Evolutionary conservation across 2,329 filamentous ascomycete genomes (phyloP), one percentile per base, ranked within the genome.

Genomic region (Boeremia exigua): DNA sequence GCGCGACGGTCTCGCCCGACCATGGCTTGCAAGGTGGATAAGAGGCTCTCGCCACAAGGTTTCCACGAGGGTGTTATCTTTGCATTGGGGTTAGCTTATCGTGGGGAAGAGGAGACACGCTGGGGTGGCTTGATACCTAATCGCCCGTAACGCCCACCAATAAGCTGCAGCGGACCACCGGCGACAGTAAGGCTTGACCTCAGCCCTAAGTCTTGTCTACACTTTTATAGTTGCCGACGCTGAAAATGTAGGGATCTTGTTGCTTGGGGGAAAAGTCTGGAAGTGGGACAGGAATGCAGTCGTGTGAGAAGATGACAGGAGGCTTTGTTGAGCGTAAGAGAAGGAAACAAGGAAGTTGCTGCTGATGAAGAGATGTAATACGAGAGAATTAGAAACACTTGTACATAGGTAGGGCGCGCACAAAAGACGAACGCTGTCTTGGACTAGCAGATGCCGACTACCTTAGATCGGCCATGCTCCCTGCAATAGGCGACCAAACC

Each of bases 41-140:
- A 11, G 25, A 32, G 29, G 23, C 25, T 32, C 34, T 29, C 40
- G 40, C 36, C n/a, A 49, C 52, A 40, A 37, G 33, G 33, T 14
- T 7, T 29, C 38, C 17, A 39, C 45, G 43, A 17, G 44, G 37
- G 37, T 37, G 34, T 46, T 55, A 55, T 55, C 53, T 45, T 38
- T 55, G 32, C 37, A 27, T 44, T 55, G 39, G 45, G 52, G 14
- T 34, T 46, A 55, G 46, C 53, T 50, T 50, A 55, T 55, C 53
- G 53, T 30, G 53, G 53, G 40, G 53, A 27, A 40, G 10, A 37
- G 43, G 46, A 33, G 45, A 33, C 19, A 6, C 2, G 15, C 39
- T 4, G 40, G 17, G 46, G 52, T 44, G 46, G 46, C 40, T 46
- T 45, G 46, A 50, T 50, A 46, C 4, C 4, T 36, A 49, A 30